Percentiles rank a stretch among this genome's conserved stretches.
Evolutionary conservation across 352 stramenopile species (phyloP).

Genomic region (Pythium brachiatum): DNA sequence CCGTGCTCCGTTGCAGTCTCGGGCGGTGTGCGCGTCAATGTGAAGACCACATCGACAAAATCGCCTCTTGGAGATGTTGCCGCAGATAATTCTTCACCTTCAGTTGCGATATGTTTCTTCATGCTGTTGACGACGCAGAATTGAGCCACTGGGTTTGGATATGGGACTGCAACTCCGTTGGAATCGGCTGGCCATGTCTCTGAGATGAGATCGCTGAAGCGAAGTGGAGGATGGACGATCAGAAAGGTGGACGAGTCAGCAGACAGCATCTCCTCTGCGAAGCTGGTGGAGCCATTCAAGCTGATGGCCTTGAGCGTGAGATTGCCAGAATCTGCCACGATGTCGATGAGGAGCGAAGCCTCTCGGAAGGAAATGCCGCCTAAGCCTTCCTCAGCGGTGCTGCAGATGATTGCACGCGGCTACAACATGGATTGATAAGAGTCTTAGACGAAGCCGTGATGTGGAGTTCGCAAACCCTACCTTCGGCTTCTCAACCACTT

Average conservation of each 20-base stretch:
- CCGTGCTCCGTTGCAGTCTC: not conserved
- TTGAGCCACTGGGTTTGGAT: slow-evolving; percentile 39
- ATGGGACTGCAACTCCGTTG: slow-evolving; percentile 26
- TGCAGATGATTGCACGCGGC: slow-evolving; percentile 48
- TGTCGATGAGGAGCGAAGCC: slow-evolving; percentile 36
- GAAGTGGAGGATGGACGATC: slow-evolving; percentile 39
- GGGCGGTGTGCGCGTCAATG: slow-evolving; percentile 10
- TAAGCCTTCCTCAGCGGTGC: not conserved
- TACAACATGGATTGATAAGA: slow-evolving; percentile 2
- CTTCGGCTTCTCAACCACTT: not conserved
- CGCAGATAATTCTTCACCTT: slow-evolving; percentile 27
- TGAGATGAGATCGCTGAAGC: slow-evolving; percentile 20
- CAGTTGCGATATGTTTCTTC: slow-evolving; percentile 18
- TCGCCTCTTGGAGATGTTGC: not conserved
- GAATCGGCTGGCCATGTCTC: slow-evolving; percentile 27
- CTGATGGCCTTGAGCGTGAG: slow-evolving; percentile 45
- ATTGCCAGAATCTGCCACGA: slow-evolving; percentile 51
- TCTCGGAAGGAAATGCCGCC: slow-evolving; percentile 33
- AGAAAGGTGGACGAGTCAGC: slow-evolving; percentile 32
- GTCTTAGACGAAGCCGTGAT: not conserved
- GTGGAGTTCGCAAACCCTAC: not conserved
- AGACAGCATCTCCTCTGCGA: slow-evolving; percentile 44
- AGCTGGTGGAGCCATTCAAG: slow-evolving; percentile 31
- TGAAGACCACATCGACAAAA: slow-evolving; percentile 16
- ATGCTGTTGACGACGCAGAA: slow-evolving; percentile 36